phyloP scores from a whole-genome alignment of 306 rosid species.

The Comarum palustre region DNA sequence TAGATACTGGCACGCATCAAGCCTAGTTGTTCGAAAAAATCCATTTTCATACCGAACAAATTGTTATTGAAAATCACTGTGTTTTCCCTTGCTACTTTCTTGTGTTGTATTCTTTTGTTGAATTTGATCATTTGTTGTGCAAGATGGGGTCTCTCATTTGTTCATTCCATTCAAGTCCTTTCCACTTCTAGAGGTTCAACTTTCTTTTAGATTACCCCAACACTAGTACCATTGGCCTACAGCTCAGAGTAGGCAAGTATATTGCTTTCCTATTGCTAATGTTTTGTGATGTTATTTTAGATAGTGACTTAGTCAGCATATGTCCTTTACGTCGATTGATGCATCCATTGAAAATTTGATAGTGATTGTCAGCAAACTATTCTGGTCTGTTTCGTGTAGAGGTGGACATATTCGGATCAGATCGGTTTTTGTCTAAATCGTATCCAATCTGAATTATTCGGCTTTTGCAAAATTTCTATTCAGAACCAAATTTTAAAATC shows the following conservation, averaged over 20 bases:
- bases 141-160: neutral
- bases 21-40: too few relatives aligned
- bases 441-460: too few relatives aligned
- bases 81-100: neutral
- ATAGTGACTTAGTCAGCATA: too few relatives aligned
- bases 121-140: neutral
- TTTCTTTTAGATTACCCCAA: neutral
- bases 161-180: neutral
- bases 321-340: neutral
- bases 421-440: too few relatives aligned
- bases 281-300: neutral
- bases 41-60: too few relatives aligned
- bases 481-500: too few relatives aligned
- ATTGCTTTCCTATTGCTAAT: neutral
- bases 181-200: neutral
- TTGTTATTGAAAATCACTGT: neutral
- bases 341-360: neutral
- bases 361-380: neutral
- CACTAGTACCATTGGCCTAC: neutral
- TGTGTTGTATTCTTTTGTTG: neutral
- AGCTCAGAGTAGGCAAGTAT: neutral
- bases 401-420: too few relatives aligned
- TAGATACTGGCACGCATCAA: too few relatives aligned
- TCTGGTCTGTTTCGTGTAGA: neutral
- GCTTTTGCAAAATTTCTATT: too few relatives aligned